phyloP scores from a whole-genome alignment of 345 rosid genomes.

The Murraya paniculata region DNA sequence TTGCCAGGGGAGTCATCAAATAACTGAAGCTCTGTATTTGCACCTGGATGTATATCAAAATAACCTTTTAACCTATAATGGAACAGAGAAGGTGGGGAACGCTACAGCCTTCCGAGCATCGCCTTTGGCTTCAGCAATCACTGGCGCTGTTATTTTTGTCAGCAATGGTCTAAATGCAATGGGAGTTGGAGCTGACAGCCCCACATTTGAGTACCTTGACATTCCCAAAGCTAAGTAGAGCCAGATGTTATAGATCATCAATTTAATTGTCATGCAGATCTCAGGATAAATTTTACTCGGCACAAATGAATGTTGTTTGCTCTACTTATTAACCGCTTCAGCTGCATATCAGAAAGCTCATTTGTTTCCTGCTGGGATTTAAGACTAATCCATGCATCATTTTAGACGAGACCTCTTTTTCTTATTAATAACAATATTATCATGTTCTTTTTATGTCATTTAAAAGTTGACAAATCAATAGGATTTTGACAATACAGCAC shows the following conservation, averaged over 20 bases:
- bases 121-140: constrained; percentile 87
- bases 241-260: background rate
- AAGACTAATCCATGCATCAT: background rate
- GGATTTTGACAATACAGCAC: too few relatives aligned
- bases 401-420: background rate
- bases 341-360: background rate
- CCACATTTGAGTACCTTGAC: constrained; percentile 61
- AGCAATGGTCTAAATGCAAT: constrained; percentile 94
- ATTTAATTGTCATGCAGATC: constrained; percentile 66
- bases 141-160: constrained; percentile 75
- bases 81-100: constrained; percentile 89
- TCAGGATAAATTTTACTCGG: too few relatives aligned
- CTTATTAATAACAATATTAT: background rate
- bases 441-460: too few relatives aligned
- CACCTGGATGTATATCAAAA: background rate
- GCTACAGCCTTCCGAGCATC: constrained; percentile 92
- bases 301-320: background rate
- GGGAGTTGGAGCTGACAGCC: constrained; percentile 92
- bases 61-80: constrained; percentile 4
- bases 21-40: background rate
- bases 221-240: constrained; percentile 39
- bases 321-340: background rate
- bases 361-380: background rate
- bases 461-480: too few relatives aligned
- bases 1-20: constrained; percentile 57